A percentile compares a stretch with the other conserved stretches of the same genome.
phyloP scores from a whole-genome alignment of 345 rosid genomes.

The Eutrema yunnanense region DNA sequence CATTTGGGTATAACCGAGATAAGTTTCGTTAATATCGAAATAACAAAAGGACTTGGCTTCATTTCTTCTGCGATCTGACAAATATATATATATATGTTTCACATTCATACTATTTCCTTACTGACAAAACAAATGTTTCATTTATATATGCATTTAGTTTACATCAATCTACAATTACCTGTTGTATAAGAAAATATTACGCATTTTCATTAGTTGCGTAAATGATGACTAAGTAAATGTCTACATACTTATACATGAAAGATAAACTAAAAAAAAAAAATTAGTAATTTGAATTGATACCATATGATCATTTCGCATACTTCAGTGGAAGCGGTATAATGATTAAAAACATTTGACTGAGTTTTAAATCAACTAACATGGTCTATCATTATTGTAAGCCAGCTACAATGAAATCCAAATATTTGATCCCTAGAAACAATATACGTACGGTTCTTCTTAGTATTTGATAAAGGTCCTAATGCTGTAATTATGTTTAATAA shows the following conservation, averaged over 20 bases:
- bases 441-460: neutral
- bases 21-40: constrained; percentile 38
- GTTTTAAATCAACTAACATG: neutral
- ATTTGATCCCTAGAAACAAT: neutral
- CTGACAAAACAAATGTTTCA: neutral
- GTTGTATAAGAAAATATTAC: neutral
- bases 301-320: neutral
- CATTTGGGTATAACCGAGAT: constrained; percentile 53
- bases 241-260: neutral
- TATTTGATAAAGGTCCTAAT: neutral
- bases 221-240: neutral
- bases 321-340: neutral
- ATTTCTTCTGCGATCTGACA: constrained; percentile 60
- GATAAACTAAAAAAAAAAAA: neutral
- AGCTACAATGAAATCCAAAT: neutral
- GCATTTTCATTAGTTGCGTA: neutral
- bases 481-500: neutral
- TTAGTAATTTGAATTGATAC: neutral
- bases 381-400: neutral
- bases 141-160: neutral
- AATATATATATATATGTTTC: neutral
- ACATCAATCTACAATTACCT: neutral
- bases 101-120: neutral
- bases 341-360: neutral
- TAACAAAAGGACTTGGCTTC: constrained; percentile 47